A percentile compares a stretch with the other conserved stretches of the same genome.
Conservation (phyloP, 2,329 filamentous ascomycete genomes). For the Tetracladium maxilliforme region DNA sequence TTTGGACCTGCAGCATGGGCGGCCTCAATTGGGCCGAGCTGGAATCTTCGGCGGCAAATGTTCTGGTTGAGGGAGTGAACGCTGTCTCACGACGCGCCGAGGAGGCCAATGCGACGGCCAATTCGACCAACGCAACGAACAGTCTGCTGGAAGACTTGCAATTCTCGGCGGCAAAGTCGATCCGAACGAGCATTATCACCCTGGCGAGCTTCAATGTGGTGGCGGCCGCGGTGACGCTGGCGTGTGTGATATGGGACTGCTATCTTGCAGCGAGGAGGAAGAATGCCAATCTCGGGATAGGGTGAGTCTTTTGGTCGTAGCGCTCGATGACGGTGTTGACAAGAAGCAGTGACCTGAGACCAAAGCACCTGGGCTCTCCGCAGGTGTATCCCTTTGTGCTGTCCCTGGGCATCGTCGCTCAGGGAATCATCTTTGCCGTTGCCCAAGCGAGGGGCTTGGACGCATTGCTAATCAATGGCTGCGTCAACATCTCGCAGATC, state of each 20-base stretch:
- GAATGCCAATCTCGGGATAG: conserved; percentile 14
- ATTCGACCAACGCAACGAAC: conserved; percentile 6
- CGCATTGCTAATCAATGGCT: conserved; percentile 33
- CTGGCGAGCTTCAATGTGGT: conserved; percentile 45
- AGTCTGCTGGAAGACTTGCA: conserved; percentile 12
- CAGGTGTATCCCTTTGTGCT: conserved; percentile 45
- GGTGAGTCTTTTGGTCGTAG: too few relatives aligned
- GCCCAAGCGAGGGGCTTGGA: conserved; percentile 40
- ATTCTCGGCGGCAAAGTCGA: conserved; percentile 28
- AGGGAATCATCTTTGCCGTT: conserved; percentile 40
- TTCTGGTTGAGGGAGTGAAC: too few relatives aligned
- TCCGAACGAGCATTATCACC: conserved; percentile 46
- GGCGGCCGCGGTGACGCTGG: conserved; percentile 37
- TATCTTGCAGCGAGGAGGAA: conserved; percentile 16
- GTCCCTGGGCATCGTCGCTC: conserved; percentile 39
- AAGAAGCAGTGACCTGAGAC: conserved; percentile 22
- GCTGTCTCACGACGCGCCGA: too few relatives aligned
- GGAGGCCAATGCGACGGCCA: conserved; percentile 1
- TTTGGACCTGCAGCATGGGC: too few relatives aligned
- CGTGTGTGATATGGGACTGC: conserved; percentile 40
- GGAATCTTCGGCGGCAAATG: too few relatives aligned
- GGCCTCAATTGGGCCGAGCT: too few relatives aligned
- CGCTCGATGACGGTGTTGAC: conserved; percentile 7
- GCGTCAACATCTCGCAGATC: conserved; percentile 36
- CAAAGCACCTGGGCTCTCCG: conserved; percentile 28